Percentiles rank a stretch among this genome's conserved stretches.
phyloP scores from a whole-genome alignment of 768 basidiomycete genomes.

The Termitomyces sp. region DNA sequence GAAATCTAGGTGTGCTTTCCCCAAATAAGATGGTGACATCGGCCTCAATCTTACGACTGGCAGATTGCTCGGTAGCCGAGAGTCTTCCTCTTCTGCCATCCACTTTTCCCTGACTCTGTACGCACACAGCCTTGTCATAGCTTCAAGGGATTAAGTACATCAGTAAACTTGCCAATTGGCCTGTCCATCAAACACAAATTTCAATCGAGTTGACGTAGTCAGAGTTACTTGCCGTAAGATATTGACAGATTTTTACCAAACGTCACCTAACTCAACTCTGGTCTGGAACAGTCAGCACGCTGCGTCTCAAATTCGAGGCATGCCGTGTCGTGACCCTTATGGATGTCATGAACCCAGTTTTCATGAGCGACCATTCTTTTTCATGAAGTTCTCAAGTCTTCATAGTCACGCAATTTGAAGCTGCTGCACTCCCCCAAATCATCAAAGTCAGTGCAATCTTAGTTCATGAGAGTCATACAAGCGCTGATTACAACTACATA shows the following conservation, averaged over 20 bases:
- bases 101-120: neutral
- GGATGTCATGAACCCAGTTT: neutral
- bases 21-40: too few species aligned
- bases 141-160: neutral
- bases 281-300: neutral
- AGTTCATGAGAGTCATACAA: neutral
- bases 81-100: neutral
- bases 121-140: neutral
- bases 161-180: neutral
- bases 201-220: too few species aligned
- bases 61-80: neutral
- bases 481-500: neutral
- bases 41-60: too few species aligned
- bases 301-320: neutral
- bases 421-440: neutral
- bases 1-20: too few species aligned
- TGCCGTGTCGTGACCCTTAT: neutral
- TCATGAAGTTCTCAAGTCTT: too few species aligned
- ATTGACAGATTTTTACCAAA: neutral
- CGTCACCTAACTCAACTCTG: neutral
- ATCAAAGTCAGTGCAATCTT: neutral
- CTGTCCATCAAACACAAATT: neutral
- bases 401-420: neutral
- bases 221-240: neutral
- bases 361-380: neutral